Base-by-base conservation (phyloP, 768 basidiomycete genomes). In the Hebeloma cylindrosporum region DNA sequence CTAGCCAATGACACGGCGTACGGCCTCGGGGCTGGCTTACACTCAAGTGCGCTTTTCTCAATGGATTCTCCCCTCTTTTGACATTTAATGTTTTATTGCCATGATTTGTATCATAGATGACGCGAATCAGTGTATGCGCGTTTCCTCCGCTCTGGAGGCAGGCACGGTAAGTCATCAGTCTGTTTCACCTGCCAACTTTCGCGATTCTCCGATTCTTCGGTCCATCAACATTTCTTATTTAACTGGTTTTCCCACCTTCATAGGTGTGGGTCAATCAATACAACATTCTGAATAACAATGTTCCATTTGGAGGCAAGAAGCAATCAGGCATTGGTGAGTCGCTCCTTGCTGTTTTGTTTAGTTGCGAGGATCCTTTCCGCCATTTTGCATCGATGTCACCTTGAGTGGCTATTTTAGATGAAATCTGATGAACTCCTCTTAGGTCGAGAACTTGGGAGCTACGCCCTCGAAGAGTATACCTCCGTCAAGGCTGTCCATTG, bases 301-400 rank as follows among this genome's bases (percentile, higher is more conserved):
- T 93, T 33, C 95, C 95, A 1, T 97, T 97, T 59, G 94, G 95
- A 27, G 95, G 94, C 17, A 95, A 88, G 72, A 95, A 94, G 67
- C 86, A 90, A 62, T 89, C 87, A 31, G 93, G 93, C 40, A 83
- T 89, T 58, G 85, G 88, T 87, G 54, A 46, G 77, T 66, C 44
- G 7, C 39, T 48, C 30, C 36, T 10, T 9, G 13, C 38, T 10
- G 29, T n/a, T 28, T 16, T 14, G 30, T 40, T 7, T 13, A 34
- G 11, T n/a, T 26, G 30, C 23, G n/a, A 21, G 25, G 13, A 9
- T 23, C 14, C 11, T 30, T 5, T 21, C 25, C 29, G 35, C 35
- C 41, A 31, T 30, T 42, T 27, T 49, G 44, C 16, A 23, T 26
- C 23, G 32, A 16, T 37, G 40, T 40, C 23, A 52, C 32, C 18